Percentiles rank a stretch among this genome's conserved stretches.
phyloP scores from a whole-genome alignment of 1,139 yeast genomes.

The Pichia sp. region DNA sequence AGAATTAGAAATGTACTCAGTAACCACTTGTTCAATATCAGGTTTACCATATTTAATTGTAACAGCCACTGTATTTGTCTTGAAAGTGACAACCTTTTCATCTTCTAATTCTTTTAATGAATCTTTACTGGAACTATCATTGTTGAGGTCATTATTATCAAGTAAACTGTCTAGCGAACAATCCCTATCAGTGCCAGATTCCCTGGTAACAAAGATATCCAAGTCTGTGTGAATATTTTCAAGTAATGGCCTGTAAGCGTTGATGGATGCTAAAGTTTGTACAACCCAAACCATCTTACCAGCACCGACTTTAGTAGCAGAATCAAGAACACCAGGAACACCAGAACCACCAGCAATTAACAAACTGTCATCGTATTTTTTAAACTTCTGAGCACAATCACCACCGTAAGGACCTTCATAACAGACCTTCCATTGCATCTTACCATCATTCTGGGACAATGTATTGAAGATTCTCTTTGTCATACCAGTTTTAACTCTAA shows the following conservation, averaged over 20 bases:
- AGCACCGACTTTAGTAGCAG: conserved; percentile 26
- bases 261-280: conserved; percentile 4
- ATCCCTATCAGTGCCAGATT: conserved; percentile 1
- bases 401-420: conserved; percentile 65
- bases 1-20: conserved; percentile 31
- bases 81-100: no score
- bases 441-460: conserved; percentile 16
- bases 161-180: not conserved
- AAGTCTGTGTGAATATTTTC: conserved; percentile 5
- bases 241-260: conserved; percentile 8
- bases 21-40: conserved; percentile 32
- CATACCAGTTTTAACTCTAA: conserved; percentile 33
- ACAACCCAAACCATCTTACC: conserved; percentile 16
- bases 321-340: conserved; percentile 3
- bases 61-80: no score
- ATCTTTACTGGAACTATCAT: no score
- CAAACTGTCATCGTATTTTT: conserved; percentile 45
- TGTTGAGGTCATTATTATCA: conserved; percentile 1
- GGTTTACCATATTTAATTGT: conserved; percentile 30
- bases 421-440: conserved; percentile 29
- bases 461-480: conserved; percentile 22
- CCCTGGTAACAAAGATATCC: conserved; percentile 17
- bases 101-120: no score
- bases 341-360: conserved; percentile 60
- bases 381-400: conserved; percentile 19